These are phyloP conservation scores for Hypocrella siamensis DNA, from an alignment of 2,329 filamentous ascomycete genomes.

Conservation along the genomic window DNA sequence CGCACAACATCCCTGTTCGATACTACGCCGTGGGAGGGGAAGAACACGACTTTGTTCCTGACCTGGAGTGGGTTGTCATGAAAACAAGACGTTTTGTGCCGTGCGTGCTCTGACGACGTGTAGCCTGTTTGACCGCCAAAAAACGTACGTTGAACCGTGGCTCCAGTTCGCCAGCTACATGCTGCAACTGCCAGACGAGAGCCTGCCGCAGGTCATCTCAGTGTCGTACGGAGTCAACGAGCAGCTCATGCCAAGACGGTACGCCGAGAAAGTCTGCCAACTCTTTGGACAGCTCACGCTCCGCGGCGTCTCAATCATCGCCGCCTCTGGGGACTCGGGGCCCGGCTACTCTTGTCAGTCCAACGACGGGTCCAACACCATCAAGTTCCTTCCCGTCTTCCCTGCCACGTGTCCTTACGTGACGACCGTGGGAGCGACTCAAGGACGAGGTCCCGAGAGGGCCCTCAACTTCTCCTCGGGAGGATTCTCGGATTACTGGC, in stretches of 20 bases:
- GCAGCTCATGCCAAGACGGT: slow-evolving; percentile 42
- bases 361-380: slow-evolving; percentile 18
- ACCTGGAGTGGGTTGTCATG: slow-evolving; percentile 16
- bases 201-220: slow-evolving; percentile 46
- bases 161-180: slow-evolving; percentile 47
- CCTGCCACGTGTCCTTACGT: slow-evolving; percentile 39
- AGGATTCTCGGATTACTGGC: slow-evolving; percentile 32
- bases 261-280: slow-evolving; percentile 34
- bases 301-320: slow-evolving; percentile 52
- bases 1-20: slow-evolving; percentile 17
- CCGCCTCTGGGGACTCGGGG: slow-evolving; percentile 42
- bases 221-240: slow-evolving; percentile 61
- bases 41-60: slow-evolving; percentile 14
- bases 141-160: slow-evolving; percentile 46
- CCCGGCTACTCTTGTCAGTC: slow-evolving; percentile 19
- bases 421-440: slow-evolving; percentile 45
- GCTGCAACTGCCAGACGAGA: slow-evolving; percentile 31
- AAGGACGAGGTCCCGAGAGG: slow-evolving; percentile 31
- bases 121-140: slow-evolving; percentile 13
- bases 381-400: slow-evolving; percentile 18
- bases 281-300: slow-evolving; percentile 49
- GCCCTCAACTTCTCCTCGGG: slow-evolving; percentile 36
- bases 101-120: slow-evolving; percentile 1
- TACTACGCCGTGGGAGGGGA: slow-evolving; percentile 17
- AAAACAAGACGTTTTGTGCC: neutral